Evolutionary conservation across 2,329 filamentous ascomycete species (phyloP), one percentile per base, ranked within the genome.

Genomic region (Pestalotiopsis sp.): DNA sequence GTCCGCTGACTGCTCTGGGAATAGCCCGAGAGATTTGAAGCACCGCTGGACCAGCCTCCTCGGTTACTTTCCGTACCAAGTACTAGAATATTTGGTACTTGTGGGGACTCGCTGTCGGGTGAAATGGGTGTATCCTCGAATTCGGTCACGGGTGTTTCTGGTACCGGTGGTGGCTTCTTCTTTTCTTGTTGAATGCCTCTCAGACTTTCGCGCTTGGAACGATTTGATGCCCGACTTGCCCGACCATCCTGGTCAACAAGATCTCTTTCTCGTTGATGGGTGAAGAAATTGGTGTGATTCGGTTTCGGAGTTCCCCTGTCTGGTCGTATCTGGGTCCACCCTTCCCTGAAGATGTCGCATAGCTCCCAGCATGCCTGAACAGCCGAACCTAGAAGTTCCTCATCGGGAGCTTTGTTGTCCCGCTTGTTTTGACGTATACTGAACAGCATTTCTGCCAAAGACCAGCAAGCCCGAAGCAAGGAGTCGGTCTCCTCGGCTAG

Each of bases 341-440:
- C 94, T 81, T 96, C 93, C 62, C 94, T 89, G 84, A 98, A 97
- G 67, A 98, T 90, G 80, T 98, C 94, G 78, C 94, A 97, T 5
- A 98, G 87, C 73, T 97, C 94, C 94, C 94, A 98, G 78, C 95
- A 98, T 14, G 95, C 93, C 77, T 97, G 94, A 0, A 97, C 92
- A 1, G 95, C 94, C 1, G 93, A 96, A 4, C 92, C 91, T 0
- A 98, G 85, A 0, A 97, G 85, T 75, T 97, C 95, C 76, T 95
- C 93, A 72, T 97, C 93, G 0, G 92, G 85, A 0, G 85, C 83
- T 73, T 89, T 92, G 23, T 90, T 90, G 72, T 96, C 93, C 41
- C 92, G 87, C 71, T 88, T 90, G 78, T 91, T 95, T 75, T 97
- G 94, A 2, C 94, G 91, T 56, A 98, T 86, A 77, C 90, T 97